Conservation (phyloP, 805 yeast species). For the Ogataea glucozyma region DNA sequence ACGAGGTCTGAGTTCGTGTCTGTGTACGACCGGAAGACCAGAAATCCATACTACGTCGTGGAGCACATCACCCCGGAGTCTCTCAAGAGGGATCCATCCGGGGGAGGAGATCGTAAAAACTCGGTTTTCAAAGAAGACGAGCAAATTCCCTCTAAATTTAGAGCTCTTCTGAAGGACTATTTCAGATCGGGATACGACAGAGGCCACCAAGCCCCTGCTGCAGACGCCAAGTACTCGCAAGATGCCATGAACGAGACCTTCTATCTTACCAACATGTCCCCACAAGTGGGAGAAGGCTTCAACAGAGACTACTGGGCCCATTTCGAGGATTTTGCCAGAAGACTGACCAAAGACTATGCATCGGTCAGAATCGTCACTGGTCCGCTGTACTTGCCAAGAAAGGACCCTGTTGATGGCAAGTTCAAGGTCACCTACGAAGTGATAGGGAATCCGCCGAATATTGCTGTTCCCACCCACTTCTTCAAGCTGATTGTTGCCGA, state of each 20-base stretch:
- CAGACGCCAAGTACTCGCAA: constrained; percentile 90
- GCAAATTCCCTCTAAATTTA: constrained; percentile 68
- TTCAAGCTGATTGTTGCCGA: constrained; percentile 91
- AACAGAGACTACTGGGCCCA: constrained; percentile 98
- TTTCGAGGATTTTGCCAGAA: constrained; percentile 83
- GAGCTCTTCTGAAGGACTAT: constrained; percentile 79
- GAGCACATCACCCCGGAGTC: constrained; percentile 86
- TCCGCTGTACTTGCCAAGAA: constrained; percentile 84
- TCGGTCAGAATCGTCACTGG: constrained; percentile 90
- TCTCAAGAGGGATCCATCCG: constrained; percentile 43
- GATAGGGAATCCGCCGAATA: constrained; percentile 92
- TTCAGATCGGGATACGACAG: constrained; percentile 95
- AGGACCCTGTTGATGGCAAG: constrained; percentile 74
- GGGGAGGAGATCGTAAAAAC: constrained; percentile 70
- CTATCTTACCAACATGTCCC: constrained; percentile 84
- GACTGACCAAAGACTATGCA: constrained; percentile 68
- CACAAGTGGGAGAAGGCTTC: constrained; percentile 97
- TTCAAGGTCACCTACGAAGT: constrained; percentile 84
- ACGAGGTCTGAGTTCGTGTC: constrained; percentile 76
- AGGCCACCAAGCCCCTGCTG: constrained; percentile 98
- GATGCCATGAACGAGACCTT: constrained; percentile 95
- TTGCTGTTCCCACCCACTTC: constrained; percentile 98
- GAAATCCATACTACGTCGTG: constrained; percentile 83
- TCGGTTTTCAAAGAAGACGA: constrained; percentile 89
- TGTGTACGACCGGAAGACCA: constrained; percentile 79